Evolutionary conservation across 2,329 filamentous ascomycete genomes (phyloP).

Genomic region (Aspergillus ruber): DNA sequence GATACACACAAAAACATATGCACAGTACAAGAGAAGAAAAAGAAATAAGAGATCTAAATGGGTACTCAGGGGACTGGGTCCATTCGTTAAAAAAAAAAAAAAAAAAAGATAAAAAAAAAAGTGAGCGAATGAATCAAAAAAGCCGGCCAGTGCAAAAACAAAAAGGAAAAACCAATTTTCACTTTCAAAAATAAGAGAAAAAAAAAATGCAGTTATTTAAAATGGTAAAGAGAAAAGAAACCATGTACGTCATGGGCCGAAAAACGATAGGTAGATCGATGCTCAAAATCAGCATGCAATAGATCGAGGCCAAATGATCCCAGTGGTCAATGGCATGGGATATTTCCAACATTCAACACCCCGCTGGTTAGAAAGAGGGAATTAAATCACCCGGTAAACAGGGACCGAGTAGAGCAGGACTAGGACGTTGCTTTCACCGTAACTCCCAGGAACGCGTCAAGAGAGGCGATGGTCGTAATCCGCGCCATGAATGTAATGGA

Average conservation of each 20-base stretch:
- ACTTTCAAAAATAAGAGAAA: constrained; percentile 20
- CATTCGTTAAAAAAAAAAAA: background rate
- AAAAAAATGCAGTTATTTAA: constrained; percentile 22
- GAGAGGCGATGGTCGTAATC: constrained; percentile 6
- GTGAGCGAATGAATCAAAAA: background rate
- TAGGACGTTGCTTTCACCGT: constrained; percentile 11
- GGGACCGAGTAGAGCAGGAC: constrained; percentile 7
- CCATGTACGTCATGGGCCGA: constrained; percentile 9
- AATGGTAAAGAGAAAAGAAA: constrained; percentile 13
- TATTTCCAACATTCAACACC: constrained; percentile 8
- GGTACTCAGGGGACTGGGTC: no score
- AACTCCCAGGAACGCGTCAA: constrained; percentile 14
- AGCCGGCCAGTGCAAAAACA: background rate
- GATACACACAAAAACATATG: constrained; percentile 4
- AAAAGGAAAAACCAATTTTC: constrained; percentile 8
- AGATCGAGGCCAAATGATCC: constrained; percentile 16
- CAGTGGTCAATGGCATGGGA: constrained; percentile 3
- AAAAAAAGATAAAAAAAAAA: constrained; percentile 1
- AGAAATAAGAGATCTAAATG: background rate
- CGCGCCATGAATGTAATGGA: background rate
- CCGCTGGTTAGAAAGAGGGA: constrained; percentile 8
- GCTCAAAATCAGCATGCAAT: constrained; percentile 12
- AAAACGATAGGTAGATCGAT: constrained; percentile 7
- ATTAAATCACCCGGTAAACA: constrained; percentile 4
- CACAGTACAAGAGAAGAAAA: constrained; percentile 2